phyloP scores from a whole-genome alignment of 2,329 filamentous ascomycete genomes.

The Sclerotinia minor region DNA sequence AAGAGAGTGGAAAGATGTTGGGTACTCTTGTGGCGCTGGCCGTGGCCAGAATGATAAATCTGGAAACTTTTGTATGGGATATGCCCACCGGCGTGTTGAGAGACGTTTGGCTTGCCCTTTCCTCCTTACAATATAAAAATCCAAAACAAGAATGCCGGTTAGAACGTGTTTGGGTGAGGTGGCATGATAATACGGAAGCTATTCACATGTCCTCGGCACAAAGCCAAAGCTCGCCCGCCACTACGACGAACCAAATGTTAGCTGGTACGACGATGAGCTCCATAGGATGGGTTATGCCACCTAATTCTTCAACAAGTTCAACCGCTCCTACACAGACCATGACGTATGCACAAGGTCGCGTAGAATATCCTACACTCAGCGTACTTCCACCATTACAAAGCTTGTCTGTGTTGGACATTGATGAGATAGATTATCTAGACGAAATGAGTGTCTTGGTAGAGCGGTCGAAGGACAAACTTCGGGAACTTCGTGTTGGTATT shows the following conservation, averaged over 20 bases:
- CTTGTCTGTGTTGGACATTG: constrained; percentile 76
- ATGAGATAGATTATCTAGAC: constrained; percentile 78
- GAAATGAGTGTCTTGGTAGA: constrained; percentile 79
- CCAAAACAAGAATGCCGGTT: constrained; percentile 64
- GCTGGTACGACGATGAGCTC: constrained; percentile 46
- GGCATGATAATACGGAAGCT: constrained; percentile 67
- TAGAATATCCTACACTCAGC: constrained; percentile 80
- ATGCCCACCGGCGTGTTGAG: constrained; percentile 83
- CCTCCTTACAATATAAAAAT: constrained; percentile 60
- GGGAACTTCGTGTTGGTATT: constrained; percentile 73
- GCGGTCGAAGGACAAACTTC: constrained; percentile 63
- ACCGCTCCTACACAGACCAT: constrained; percentile 34
- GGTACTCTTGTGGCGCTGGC: constrained; percentile 77
- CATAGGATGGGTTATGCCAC: constrained; percentile 45
- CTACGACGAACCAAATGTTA: constrained; percentile 37
- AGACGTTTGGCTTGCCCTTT: constrained; percentile 78
- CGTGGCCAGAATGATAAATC: constrained; percentile 76
- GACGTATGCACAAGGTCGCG: constrained; percentile 55
- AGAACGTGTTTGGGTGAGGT: constrained; percentile 75
- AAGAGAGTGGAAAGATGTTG: constrained; percentile 86
- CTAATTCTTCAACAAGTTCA: constrained; percentile 28
- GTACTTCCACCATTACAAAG: constrained; percentile 73
- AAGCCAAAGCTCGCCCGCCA: constrained; percentile 30
- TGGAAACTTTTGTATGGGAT: constrained; percentile 84
- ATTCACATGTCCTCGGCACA: constrained; percentile 35